These are phyloP conservation scores for Lojkania enalia DNA, from an alignment of 2,329 filamentous ascomycete species.

Conservation along the genomic window DNA sequence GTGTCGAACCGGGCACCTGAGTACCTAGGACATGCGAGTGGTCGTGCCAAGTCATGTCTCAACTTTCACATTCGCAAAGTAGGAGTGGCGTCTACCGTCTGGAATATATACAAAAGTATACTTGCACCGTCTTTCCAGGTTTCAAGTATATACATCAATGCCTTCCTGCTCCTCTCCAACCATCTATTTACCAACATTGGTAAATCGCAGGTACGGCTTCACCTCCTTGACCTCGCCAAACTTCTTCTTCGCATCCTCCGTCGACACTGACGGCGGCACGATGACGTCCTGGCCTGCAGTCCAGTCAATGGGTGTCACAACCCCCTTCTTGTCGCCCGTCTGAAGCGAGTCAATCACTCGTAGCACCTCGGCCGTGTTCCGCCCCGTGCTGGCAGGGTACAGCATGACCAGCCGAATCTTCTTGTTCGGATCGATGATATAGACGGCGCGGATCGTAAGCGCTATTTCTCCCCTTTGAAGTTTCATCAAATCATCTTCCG, in stretches of 20 bases:
- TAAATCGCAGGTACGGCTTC: slow-evolving; percentile 74
- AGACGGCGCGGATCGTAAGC: slow-evolving; percentile 93
- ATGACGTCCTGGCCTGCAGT: slow-evolving; percentile 87
- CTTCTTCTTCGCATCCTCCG: slow-evolving; percentile 82
- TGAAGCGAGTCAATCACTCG: slow-evolving; percentile 62
- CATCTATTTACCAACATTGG: slow-evolving; percentile 51
- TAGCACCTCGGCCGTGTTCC: slow-evolving; percentile 61
- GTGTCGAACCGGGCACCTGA: too few relatives aligned
- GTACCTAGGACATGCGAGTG: too few relatives aligned
- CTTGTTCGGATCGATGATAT: slow-evolving; percentile 92
- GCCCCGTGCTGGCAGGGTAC: slow-evolving; percentile 86
- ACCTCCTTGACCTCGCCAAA: slow-evolving; percentile 73
- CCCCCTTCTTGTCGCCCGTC: slow-evolving; percentile 79
- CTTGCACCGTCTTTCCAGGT: too few relatives aligned
- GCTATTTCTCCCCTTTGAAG: slow-evolving; percentile 64
- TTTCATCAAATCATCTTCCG: slow-evolving; percentile 59
- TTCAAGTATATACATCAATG: too few relatives aligned
- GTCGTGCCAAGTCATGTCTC: too few relatives aligned
- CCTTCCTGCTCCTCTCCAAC: too few relatives aligned
- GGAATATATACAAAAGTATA: too few relatives aligned
- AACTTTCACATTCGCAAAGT: too few relatives aligned
- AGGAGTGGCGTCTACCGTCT: too few relatives aligned
- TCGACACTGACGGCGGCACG: slow-evolving; percentile 79
- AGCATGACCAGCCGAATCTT: slow-evolving; percentile 90
- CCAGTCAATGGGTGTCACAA: slow-evolving; percentile 93